phyloP scores from a whole-genome alignment of 176 grass and related monocot species.

The Cenchrus americanus region DNA sequence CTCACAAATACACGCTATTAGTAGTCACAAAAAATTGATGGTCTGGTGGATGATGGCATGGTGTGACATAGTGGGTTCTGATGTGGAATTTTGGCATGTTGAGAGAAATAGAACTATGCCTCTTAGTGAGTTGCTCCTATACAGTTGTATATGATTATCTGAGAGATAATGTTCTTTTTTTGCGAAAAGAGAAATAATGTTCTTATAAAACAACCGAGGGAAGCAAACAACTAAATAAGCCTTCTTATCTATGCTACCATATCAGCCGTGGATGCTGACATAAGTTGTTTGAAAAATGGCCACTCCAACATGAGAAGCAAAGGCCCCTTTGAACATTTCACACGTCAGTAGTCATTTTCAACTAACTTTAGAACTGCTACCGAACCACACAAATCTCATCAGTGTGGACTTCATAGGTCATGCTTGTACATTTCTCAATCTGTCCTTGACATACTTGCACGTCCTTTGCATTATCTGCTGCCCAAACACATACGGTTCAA shows the following conservation, averaged over 20 bases:
- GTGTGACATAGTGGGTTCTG: too few relatives aligned
- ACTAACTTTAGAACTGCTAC: background rate
- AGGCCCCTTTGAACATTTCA: background rate
- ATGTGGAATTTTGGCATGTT: too few relatives aligned
- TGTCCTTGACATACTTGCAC: background rate
- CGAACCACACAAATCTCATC: background rate
- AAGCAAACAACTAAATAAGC: background rate
- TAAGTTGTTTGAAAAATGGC: background rate
- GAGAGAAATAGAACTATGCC: too few relatives aligned
- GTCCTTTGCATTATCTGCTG: background rate
- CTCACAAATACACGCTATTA: too few relatives aligned
- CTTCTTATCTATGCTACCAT: background rate
- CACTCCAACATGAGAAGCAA: background rate
- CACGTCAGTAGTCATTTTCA: background rate
- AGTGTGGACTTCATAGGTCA: background rate
- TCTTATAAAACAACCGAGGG: background rate
- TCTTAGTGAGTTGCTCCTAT: too few relatives aligned
- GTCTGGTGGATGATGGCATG: too few relatives aligned
- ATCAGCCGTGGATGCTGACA: background rate
- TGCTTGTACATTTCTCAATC: background rate
- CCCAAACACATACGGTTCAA: background rate
- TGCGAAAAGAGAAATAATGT: too few relatives aligned
- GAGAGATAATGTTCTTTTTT: too few relatives aligned
- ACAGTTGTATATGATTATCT: too few relatives aligned
- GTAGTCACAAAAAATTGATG: too few relatives aligned